Percentiles rank a stretch among this genome's conserved stretches.
These are phyloP conservation scores for Solanum piurae DNA, from an alignment of 257 asterid species.

Conservation along the genomic window DNA sequence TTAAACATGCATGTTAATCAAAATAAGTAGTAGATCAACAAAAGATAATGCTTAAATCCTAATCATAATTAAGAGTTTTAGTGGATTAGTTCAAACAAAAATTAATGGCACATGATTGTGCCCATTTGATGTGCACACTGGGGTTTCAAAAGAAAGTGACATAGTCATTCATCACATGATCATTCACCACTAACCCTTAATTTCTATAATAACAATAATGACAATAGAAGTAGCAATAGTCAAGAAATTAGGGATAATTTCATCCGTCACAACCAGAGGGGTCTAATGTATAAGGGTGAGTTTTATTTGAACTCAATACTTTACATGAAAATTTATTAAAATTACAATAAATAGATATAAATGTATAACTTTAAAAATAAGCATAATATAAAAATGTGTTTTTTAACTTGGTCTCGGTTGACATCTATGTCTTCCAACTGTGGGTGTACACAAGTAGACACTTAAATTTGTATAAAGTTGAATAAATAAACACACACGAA, in stretches of 20 bases:
- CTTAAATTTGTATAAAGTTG: neutral
- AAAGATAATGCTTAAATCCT: neutral
- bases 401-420: neutral
- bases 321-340: neutral
- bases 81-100: constrained; percentile 4
- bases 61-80: neutral
- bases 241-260: neutral
- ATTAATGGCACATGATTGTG: neutral
- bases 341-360: neutral
- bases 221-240: neutral
- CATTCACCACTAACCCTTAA: neutral
- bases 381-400: too few species aligned
- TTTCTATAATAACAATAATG: neutral
- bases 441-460: neutral
- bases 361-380: neutral
- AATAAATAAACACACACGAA: too few species aligned
- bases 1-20: neutral
- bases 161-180: constrained; percentile 25
- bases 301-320: neutral
- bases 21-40: neutral
- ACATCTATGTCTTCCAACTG: neutral
- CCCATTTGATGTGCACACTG: constrained; percentile 9
- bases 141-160: constrained; percentile 16
- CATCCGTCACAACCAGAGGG: neutral
- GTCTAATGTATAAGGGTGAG: neutral